Percentiles rank a stretch among this genome's conserved stretches.
These are phyloP conservation scores for Boletellus sp. DNA, from an alignment of 1,284 basidiomycete species.

Conservation along the genomic window DNA sequence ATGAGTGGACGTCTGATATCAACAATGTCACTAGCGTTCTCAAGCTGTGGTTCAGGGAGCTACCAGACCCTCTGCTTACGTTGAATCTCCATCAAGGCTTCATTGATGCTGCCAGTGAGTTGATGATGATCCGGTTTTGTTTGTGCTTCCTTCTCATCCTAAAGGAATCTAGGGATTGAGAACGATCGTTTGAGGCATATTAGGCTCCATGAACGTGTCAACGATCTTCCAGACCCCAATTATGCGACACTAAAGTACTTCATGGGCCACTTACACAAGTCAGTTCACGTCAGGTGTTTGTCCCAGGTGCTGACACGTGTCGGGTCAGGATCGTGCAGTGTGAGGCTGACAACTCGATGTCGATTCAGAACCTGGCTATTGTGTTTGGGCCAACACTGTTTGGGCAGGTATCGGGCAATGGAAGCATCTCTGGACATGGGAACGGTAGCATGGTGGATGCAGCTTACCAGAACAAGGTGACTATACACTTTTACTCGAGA, in stretches of 20 bases:
- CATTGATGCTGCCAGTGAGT: slow-evolving; percentile 91
- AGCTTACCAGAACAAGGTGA: slow-evolving; percentile 51
- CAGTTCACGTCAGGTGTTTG: slow-evolving; percentile 7
- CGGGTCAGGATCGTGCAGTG: slow-evolving; percentile 65
- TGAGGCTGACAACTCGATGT: slow-evolving; percentile 87
- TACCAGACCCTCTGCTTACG: slow-evolving; percentile 93
- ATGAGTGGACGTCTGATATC: slow-evolving; percentile 91
- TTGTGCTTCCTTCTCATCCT: slow-evolving; percentile 5
- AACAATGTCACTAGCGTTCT: slow-evolving; percentile 92
- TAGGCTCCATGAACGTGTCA: slow-evolving; percentile 92
- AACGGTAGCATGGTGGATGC: slow-evolving; percentile 52
- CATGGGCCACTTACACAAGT: slow-evolving; percentile 91
- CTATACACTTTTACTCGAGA: not conserved
- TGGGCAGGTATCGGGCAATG: slow-evolving; percentile 44
- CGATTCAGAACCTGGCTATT: slow-evolving; percentile 89
- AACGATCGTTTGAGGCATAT: slow-evolving; percentile 93
- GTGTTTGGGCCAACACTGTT: slow-evolving; percentile 97
- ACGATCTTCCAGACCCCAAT: slow-evolving; percentile 96
- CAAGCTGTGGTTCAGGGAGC: slow-evolving; percentile 95
- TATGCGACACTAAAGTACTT: slow-evolving; percentile 97
- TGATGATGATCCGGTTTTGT: not conserved
- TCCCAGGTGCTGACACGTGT: slow-evolving; percentile 4
- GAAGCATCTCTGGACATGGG: slow-evolving; percentile 46
- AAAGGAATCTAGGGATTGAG: slow-evolving; percentile 67
- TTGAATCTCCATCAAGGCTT: slow-evolving; percentile 84